Evolutionary conservation across 78 protist genomes (phyloP).

Genomic region (Dictyostelium intermedium): DNA sequence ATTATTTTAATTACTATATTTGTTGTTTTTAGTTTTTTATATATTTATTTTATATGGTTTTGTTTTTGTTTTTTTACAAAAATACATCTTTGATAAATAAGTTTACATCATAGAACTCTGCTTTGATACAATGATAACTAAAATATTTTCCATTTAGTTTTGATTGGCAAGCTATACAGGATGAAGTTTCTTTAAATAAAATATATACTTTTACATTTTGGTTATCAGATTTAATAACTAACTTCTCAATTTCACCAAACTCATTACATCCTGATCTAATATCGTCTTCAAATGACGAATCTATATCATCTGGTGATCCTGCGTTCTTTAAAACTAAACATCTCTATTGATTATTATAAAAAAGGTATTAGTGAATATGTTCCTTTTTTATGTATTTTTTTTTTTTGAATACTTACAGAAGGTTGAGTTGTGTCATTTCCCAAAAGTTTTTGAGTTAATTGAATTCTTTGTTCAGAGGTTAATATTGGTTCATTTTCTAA

Average conservation of each 20-base stretch:
- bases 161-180: constrained; percentile 21
- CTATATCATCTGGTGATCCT: constrained; percentile 39
- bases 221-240: neutral
- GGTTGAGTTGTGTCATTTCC: neutral
- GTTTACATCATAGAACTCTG: constrained; percentile 54
- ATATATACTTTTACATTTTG: constrained; percentile 37
- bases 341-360: neutral
- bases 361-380: neutral
- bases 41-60: neutral
- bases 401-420: neutral
- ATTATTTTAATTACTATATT: too few relatives aligned
- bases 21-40: neutral
- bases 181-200: constrained; percentile 27
- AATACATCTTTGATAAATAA: constrained; percentile 34
- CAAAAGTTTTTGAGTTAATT: constrained; percentile 38
- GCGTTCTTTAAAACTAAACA: constrained; percentile 56
- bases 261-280: constrained; percentile 37
- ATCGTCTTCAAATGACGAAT: constrained; percentile 58
- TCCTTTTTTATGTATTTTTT: neutral
- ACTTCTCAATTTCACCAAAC: constrained; percentile 62
- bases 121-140: constrained; percentile 45
- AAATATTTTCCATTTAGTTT: constrained; percentile 68
- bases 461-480: constrained; percentile 26
- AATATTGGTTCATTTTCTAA: constrained; percentile 19
- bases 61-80: neutral